Conservation (phyloP, 352 stramenopile species). For the Phytopythium oedochilum region DNA sequence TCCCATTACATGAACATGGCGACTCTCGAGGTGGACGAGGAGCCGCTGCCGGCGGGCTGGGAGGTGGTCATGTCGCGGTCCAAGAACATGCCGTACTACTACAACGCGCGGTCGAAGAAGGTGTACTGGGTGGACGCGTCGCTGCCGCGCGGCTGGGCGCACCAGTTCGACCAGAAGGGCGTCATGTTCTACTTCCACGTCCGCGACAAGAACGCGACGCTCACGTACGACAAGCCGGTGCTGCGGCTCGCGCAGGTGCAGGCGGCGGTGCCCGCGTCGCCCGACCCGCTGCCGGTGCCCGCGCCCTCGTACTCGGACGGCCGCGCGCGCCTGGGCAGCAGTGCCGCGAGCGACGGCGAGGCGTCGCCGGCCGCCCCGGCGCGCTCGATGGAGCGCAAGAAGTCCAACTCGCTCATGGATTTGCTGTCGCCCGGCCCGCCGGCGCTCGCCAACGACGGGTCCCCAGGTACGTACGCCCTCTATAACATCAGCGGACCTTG, state of each 20-base stretch:
- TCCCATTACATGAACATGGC: conserved; percentile 19
- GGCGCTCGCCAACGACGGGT: conserved; percentile 25
- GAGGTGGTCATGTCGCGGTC: conserved; percentile 75
- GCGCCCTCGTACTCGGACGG: conserved; percentile 37
- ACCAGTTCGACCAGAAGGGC: conserved; percentile 69
- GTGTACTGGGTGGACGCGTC: conserved; percentile 84
- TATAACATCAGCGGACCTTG: background rate
- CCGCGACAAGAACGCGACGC: conserved; percentile 54
- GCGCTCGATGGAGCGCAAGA: conserved; percentile 35
- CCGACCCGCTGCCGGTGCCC: conserved; percentile 35
- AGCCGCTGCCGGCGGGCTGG: conserved; percentile 64
- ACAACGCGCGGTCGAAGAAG: conserved; percentile 68
- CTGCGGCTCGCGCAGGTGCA: conserved; percentile 9
- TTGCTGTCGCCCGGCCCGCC: conserved; percentile 58
- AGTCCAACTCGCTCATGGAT: conserved; percentile 77
- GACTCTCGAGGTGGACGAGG: conserved; percentile 48
- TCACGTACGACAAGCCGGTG: conserved; percentile 73
- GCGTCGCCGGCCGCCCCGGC: conserved; percentile 2
- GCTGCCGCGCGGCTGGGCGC: conserved; percentile 71
- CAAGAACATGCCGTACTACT: conserved; percentile 87
- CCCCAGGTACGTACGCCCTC: conserved; percentile 16
- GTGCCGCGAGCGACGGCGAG: background rate
- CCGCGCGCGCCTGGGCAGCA: background rate
- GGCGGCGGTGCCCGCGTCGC: conserved; percentile 7
- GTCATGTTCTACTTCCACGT: conserved; percentile 76